Evolutionary conservation across 2,329 filamentous ascomycete species (phyloP).

Genomic region (Lasiodiplodia sp.): DNA sequence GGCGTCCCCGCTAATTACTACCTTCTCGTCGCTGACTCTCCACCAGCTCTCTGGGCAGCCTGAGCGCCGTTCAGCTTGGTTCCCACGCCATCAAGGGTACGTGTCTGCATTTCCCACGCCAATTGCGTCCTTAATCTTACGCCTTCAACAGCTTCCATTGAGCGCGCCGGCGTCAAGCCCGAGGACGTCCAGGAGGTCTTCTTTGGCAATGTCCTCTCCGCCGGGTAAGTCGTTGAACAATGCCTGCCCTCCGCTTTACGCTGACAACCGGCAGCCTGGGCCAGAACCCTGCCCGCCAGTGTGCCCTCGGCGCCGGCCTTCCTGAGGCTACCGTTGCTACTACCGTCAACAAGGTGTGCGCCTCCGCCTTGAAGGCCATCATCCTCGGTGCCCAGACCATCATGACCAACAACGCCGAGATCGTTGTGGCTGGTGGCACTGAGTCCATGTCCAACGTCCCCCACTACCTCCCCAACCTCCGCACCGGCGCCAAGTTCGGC

Average conservation of each 20-base stretch:
- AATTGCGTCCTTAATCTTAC: slow-evolving; percentile 34
- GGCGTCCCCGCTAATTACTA: slow-evolving; percentile 5
- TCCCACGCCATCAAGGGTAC: slow-evolving; percentile 90
- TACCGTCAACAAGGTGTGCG: slow-evolving; percentile 99
- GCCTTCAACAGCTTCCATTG: slow-evolving; percentile 69
- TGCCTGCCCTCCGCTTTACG: slow-evolving; percentile 5
- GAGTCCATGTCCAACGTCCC: slow-evolving; percentile 99
- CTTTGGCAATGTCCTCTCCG: slow-evolving; percentile 97
- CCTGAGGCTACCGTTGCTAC: slow-evolving; percentile 81
- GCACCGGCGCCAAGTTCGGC: slow-evolving; percentile 91
- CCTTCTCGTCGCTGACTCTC: slow-evolving; percentile 21
- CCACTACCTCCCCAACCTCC: slow-evolving; percentile 90
- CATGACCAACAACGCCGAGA: slow-evolving; percentile 91
- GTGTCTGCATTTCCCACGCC: slow-evolving; percentile 36
- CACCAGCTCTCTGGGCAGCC: slow-evolving; percentile 81
- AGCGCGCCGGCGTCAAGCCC: slow-evolving; percentile 85
- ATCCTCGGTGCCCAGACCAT: slow-evolving; percentile 96
- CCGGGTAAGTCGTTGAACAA: slow-evolving; percentile 70
- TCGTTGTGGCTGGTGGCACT: slow-evolving; percentile 91
- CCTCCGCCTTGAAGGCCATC: slow-evolving; percentile 91
- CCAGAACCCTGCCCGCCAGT: slow-evolving; percentile 95
- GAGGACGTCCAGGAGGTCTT: slow-evolving; percentile 95
- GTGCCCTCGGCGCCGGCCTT: slow-evolving; percentile 87
- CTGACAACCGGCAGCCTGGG: slow-evolving; percentile 71
- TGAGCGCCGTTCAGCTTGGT: slow-evolving; percentile 86